Percentiles rank a stretch among this genome's conserved stretches.
Conservation (phyloP, 768 basidiomycete genomes). For the Grammothele lineata region DNA sequence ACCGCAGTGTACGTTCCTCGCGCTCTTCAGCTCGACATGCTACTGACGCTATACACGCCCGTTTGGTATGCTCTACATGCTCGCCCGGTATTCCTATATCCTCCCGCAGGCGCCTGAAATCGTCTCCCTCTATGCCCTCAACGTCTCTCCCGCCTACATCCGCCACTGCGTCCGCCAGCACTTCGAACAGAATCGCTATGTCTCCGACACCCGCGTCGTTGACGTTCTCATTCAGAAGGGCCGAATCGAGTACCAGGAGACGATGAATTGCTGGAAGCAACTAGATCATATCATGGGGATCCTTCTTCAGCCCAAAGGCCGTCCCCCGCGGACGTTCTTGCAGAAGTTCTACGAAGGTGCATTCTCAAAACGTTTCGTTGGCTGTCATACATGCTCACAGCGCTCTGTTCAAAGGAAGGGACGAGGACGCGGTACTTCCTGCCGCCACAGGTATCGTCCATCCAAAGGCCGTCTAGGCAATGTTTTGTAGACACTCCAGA, state of each 20-base stretch:
- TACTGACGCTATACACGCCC: too few relatives aligned
- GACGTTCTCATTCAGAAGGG: conserved; percentile 85
- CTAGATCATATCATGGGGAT: conserved; percentile 75
- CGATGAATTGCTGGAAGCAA: conserved; percentile 92
- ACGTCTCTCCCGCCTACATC: conserved; percentile 70
- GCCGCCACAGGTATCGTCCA: conserved; percentile 54
- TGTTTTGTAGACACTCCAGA: background rate
- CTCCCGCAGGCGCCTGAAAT: conserved; percentile 83
- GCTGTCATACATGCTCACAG: background rate
- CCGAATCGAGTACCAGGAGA: conserved; percentile 89
- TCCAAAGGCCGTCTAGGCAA: conserved; percentile 13
- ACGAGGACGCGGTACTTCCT: conserved; percentile 67
- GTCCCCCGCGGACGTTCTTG: conserved; percentile 59
- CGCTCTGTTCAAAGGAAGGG: conserved; percentile 51
- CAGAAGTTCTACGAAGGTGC: conserved; percentile 82
- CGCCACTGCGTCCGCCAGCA: conserved; percentile 79
- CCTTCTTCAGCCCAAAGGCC: conserved; percentile 48
- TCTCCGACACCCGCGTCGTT: conserved; percentile 77
- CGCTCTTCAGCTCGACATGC: too few relatives aligned
- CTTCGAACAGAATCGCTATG: conserved; percentile 82
- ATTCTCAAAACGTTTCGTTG: conserved; percentile 21
- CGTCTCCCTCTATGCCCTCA: conserved; percentile 74
- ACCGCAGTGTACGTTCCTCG: conserved; percentile 73
- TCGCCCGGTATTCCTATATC: conserved; percentile 1
- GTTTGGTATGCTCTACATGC: too few relatives aligned